Base-by-base conservation (phyloP, 1,284 basidiomycete genomes). In the Fistulina hepatica region DNA sequence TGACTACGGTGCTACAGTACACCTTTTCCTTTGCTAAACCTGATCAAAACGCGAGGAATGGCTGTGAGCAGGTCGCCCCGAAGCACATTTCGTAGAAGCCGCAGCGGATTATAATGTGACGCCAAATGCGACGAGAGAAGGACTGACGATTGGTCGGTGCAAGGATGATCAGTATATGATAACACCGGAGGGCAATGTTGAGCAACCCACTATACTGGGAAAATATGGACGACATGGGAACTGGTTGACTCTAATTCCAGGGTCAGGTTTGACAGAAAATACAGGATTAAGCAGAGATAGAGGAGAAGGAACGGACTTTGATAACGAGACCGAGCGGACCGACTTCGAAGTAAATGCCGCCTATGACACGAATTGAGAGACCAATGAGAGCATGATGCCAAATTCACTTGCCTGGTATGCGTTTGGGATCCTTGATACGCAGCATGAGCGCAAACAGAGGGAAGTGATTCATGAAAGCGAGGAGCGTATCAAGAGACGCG, bases 361-460 rank as follows among this genome's bases (percentile, higher is more conserved):
- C 63, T 66, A 28, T 10, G 34, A 21, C 17, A 21, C 33, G 25
- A 39, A 11, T 24, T 20, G 5, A 27, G 9, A 38, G 6, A 12
- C 13, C 15, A n/a, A n/a, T 15, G 6, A 27, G 27, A 13, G 16
- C 31, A 22, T 25, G 11, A 27, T 24, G 21, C 16, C 24, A 33
- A 2, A 32, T 16, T 8, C 23, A 45, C 58, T 27, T 44, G 83
- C 89, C 84, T 41, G 92, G 89, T 12, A 95, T 53, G 24, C 93
- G 68, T 48, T 71, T 71, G 3, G 88, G 79, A 55, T 94, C 90
- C 57, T 97, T 95, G 21, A 79, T 46, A n/a, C 86, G 68, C 17
- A 97, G 58, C 69, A 94, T 77, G 19, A 95, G 57, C 0, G 81
- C 82, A 57, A 97, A 97, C 7, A 97, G 61, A 2, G 93, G 92